A percentile compares a stretch with the other conserved stretches of the same genome.
These are phyloP conservation scores for Arachis stenosperma DNA, from an alignment of 306 rosid genomes.

Conservation along the genomic window DNA sequence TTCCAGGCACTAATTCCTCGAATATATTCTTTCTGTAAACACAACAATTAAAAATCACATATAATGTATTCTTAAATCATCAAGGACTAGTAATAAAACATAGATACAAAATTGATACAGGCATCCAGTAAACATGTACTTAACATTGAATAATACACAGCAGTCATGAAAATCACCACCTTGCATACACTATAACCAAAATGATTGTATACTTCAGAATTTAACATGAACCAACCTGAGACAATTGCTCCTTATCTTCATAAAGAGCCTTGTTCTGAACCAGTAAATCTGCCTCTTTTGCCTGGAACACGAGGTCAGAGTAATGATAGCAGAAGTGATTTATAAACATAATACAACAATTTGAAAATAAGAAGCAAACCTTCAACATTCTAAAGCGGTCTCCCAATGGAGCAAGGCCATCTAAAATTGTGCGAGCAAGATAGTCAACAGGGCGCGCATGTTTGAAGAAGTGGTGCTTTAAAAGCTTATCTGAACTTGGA, in stretches of 20 bases:
- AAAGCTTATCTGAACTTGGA: conserved; percentile 89
- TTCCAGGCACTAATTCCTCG: conserved; percentile 99
- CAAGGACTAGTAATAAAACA: conserved; percentile 14
- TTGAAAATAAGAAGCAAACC: conserved; percentile 57
- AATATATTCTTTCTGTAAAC: conserved; percentile 89
- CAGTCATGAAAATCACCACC: conserved; percentile 27
- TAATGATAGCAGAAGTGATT: conserved; percentile 18
- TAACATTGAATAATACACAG: neutral
- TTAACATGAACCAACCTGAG: conserved; percentile 64
- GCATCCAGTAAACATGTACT: conserved; percentile 23
- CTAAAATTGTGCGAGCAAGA: conserved; percentile 71
- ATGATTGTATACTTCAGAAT: conserved; percentile 17
- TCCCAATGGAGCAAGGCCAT: conserved; percentile 83
- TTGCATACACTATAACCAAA: conserved; percentile 26
- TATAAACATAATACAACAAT: conserved; percentile 25
- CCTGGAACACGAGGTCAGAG: conserved; percentile 54
- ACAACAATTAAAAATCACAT: conserved; percentile 34
- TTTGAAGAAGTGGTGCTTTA: conserved; percentile 86
- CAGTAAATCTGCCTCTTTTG: conserved; percentile 88
- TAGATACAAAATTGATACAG: neutral
- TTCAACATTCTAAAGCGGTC: conserved; percentile 84
- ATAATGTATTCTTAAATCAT: conserved; percentile 21
- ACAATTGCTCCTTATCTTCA: conserved; percentile 86
- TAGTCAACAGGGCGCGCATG: conserved; percentile 71
- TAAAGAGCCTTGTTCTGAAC: conserved; percentile 83